A percentile compares a stretch with the other conserved stretches of the same genome.
Evolutionary conservation across 2,329 filamentous ascomycete genomes (phyloP).

Genomic region (Paraphaeosphaeria minitans): DNA sequence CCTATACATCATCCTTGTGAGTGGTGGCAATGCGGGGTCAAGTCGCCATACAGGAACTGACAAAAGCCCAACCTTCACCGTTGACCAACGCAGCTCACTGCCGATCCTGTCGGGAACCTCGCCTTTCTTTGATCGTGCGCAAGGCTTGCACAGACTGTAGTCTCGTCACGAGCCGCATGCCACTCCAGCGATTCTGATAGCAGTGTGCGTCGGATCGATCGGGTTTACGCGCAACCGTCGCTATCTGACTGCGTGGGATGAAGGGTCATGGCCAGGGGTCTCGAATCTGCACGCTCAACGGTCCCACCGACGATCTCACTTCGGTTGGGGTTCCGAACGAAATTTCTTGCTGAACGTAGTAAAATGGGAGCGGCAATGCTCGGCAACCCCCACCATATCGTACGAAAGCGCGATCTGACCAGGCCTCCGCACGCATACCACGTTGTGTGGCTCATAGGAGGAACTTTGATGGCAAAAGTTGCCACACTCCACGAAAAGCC

Average conservation of each 20-base stretch:
- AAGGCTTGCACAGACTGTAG: background rate
- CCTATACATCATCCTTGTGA: conserved; percentile 1
- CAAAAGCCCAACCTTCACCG: conserved; percentile 5
- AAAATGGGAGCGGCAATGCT: background rate
- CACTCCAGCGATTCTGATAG: background rate
- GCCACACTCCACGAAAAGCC: background rate
- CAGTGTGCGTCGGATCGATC: background rate
- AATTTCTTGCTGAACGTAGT: background rate
- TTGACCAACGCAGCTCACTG: background rate
- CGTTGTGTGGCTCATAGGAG: background rate
- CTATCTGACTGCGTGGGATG: conserved; percentile 9
- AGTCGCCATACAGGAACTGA: background rate
- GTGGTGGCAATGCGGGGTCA: conserved; percentile 2
- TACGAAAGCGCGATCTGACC: background rate
- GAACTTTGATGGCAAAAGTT: background rate
- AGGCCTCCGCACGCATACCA: background rate
- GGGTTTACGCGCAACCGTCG: conserved; percentile 1
- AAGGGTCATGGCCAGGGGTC: background rate
- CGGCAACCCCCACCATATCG: background rate
- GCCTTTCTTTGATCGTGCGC: background rate
- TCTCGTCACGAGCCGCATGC: conserved; percentile 5
- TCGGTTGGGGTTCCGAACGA: background rate
- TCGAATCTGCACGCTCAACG: background rate
- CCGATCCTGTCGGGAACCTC: conserved; percentile 12
- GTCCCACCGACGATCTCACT: background rate